Evolutionary conservation across 495 filamentous ascomycete genomes (phyloP).

Genomic region (Aspergillus cavernicola): DNA sequence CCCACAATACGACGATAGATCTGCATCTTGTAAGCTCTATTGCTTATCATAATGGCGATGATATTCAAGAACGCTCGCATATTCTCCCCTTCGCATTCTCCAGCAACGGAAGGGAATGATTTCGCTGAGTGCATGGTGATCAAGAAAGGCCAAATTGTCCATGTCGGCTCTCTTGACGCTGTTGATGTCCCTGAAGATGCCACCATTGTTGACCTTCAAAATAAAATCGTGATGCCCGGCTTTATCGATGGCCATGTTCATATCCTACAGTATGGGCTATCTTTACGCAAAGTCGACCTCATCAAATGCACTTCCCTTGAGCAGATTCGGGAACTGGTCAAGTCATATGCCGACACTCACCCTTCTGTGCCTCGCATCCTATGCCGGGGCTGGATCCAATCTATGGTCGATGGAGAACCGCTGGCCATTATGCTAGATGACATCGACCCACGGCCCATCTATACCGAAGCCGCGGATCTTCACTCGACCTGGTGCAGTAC

Average conservation of each 20-base stretch:
- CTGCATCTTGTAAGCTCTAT: no score
- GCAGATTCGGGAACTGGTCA: constrained; percentile 51
- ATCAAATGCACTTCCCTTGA: constrained; percentile 49
- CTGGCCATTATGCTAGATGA: constrained; percentile 51
- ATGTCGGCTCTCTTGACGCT: constrained; percentile 42
- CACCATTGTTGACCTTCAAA: constrained; percentile 39
- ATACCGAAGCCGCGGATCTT: constrained; percentile 58
- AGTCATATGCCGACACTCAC: constrained; percentile 44
- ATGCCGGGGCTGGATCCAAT: constrained; percentile 58
- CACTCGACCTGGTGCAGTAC: constrained; percentile 62
- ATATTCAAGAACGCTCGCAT: constrained; percentile 46
- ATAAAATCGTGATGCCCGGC: constrained; percentile 52
- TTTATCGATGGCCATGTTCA: constrained; percentile 67
- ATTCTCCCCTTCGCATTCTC: constrained; percentile 22
- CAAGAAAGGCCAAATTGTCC: constrained; percentile 27
- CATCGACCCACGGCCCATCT: constrained; percentile 50
- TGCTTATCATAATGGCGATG: constrained; percentile 21
- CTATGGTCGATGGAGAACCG: constrained; percentile 47
- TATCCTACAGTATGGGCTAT: constrained; percentile 56
- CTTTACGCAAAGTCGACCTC: constrained; percentile 54
- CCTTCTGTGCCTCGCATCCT: constrained; percentile 50
- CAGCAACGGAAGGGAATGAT: constrained; percentile 16
- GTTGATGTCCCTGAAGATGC: constrained; percentile 28
- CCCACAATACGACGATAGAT: no score
- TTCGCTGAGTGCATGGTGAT: constrained; percentile 44